phyloP scores from a whole-genome alignment of 2,329 filamentous ascomycete genomes.

The Exophiala lecanii-corni region DNA sequence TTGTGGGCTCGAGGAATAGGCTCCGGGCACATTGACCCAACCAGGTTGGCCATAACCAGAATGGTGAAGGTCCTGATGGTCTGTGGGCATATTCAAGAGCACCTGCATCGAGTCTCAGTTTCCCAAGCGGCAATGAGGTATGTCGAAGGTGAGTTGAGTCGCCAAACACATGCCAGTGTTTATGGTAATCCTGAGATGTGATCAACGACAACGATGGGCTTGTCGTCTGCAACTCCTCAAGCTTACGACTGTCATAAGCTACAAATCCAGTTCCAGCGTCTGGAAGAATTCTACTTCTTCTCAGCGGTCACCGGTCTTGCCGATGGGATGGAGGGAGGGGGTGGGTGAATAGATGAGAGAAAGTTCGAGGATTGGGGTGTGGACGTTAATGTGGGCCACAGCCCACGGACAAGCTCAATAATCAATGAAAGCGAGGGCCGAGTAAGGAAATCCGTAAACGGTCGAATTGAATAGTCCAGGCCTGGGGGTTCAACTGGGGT shows the following conservation, averaged over 20 bases:
- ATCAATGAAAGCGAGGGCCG: neutral
- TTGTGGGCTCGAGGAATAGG: constrained; percentile 31
- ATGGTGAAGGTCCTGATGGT: constrained; percentile 40
- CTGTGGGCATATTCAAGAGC: constrained; percentile 40
- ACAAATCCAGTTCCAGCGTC: no score
- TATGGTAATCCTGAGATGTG: no score
- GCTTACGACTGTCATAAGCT: no score
- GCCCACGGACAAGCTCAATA: constrained; percentile 5
- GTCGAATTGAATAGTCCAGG: neutral
- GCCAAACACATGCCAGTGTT: neutral
- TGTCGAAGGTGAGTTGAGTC: neutral
- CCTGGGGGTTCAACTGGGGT: neutral
- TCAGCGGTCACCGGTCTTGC: no score
- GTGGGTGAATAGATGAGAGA: constrained; percentile 21
- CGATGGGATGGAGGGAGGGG: no score
- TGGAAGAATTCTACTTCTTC: no score
- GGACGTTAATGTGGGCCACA: constrained; percentile 11
- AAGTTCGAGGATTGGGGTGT: constrained; percentile 13
- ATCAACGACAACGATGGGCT: no score
- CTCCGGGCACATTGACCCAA: constrained; percentile 44
- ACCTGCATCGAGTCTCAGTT: constrained; percentile 24
- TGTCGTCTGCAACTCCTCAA: no score
- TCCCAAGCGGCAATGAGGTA: constrained; percentile 1
- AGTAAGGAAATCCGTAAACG: neutral
- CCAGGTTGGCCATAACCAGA: constrained; percentile 41